phyloP scores from a whole-genome alignment of 768 basidiomycete genomes.

The Cantharellus anzutake region DNA sequence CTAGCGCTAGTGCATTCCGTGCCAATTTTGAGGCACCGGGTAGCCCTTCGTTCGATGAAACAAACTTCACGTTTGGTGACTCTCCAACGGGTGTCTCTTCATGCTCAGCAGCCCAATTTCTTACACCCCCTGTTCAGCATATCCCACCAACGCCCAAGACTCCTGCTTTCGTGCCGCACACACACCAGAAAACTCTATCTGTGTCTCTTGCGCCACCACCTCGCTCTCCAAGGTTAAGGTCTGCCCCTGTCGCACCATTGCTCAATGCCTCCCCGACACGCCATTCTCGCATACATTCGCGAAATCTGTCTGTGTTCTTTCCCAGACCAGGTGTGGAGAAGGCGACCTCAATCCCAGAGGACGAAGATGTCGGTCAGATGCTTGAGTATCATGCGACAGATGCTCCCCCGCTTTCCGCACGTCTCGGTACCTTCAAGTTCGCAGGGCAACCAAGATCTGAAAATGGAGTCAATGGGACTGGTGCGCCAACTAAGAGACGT shows the following conservation, averaged over 20 bases:
- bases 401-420: too few species aligned
- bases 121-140: background rate
- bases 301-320: conserved; percentile 84
- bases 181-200: background rate
- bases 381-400: background rate
- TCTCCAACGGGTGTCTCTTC: background rate
- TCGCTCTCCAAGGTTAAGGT: background rate
- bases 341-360: conserved; percentile 40
- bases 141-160: too few species aligned
- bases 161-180: too few species aligned
- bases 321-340: conserved; percentile 49
- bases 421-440: too few species aligned
- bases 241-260: background rate
- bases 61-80: background rate
- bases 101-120: background rate
- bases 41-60: background rate
- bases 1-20: background rate
- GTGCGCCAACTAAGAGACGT: too few species aligned
- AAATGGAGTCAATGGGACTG: conserved; percentile 18
- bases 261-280: background rate
- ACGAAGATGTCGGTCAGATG: conserved; percentile 28
- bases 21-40: background rate
- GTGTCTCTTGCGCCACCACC: background rate
- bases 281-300: conserved; percentile 67
- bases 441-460: background rate